Percentiles rank a stretch among this genome's conserved stretches.
phyloP scores from a whole-genome alignment of 495 filamentous ascomycete species.

The Penicillium waksmanii region DNA sequence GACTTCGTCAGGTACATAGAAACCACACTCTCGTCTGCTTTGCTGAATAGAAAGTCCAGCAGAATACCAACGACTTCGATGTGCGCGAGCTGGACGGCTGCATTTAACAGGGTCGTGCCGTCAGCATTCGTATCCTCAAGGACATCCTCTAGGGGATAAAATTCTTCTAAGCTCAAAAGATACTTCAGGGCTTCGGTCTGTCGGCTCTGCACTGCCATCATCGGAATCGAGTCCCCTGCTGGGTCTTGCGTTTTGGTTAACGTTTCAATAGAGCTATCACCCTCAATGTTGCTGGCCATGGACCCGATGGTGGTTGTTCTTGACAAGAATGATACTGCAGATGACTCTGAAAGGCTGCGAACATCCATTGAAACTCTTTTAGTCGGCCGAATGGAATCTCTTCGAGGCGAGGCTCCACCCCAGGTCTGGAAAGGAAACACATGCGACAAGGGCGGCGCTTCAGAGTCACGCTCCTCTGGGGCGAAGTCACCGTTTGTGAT shows the following conservation, averaged over 20 bases:
- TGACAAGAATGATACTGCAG: slow-evolving; percentile 75
- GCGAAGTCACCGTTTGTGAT: slow-evolving; percentile 28
- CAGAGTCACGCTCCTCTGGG: slow-evolving; percentile 41
- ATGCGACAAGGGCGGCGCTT: slow-evolving; percentile 72
- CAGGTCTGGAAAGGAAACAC: slow-evolving; percentile 86
- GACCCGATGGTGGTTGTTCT: slow-evolving; percentile 77
- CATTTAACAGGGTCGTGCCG: slow-evolving; percentile 86
- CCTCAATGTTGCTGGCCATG: slow-evolving; percentile 71
- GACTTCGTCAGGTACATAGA: slow-evolving; percentile 70
- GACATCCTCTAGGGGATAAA: slow-evolving; percentile 68
- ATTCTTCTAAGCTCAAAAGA: slow-evolving; percentile 73
- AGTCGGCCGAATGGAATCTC: slow-evolving; percentile 47
- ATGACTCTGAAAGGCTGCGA: slow-evolving; percentile 83
- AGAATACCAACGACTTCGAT: slow-evolving; percentile 73
- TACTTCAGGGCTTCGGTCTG: slow-evolving; percentile 73
- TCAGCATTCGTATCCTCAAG: slow-evolving; percentile 86
- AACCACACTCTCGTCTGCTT: slow-evolving; percentile 55
- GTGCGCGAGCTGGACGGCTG: slow-evolving; percentile 90
- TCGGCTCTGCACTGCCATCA: slow-evolving; percentile 92
- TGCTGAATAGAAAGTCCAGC: slow-evolving; percentile 65
- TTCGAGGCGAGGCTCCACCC: slow-evolving; percentile 42
- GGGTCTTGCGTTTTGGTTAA: slow-evolving; percentile 80
- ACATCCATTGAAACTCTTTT: slow-evolving; percentile 90
- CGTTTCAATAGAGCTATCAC: slow-evolving; percentile 81
- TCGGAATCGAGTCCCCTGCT: slow-evolving; percentile 82